Evolutionary conservation across 2,329 filamentous ascomycete genomes (phyloP).

Genomic region (Cytospora mali): DNA sequence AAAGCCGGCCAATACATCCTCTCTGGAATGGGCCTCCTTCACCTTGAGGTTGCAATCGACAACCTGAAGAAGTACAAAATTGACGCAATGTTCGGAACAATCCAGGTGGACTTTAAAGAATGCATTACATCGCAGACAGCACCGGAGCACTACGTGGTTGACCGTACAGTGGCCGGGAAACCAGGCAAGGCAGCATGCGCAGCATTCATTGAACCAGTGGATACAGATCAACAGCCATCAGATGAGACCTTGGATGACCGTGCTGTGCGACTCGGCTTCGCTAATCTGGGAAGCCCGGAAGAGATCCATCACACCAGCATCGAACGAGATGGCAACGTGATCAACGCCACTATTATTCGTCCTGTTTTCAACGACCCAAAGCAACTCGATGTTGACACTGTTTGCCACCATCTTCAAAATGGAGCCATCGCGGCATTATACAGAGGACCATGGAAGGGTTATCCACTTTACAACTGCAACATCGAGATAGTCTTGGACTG

Average conservation of each 20-base stretch:
- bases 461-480: constrained; percentile 76
- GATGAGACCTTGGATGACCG: constrained; percentile 17
- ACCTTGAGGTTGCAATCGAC: constrained; percentile 90
- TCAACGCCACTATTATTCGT: constrained; percentile 57
- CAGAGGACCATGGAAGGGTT: constrained; percentile 78
- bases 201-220: constrained; percentile 65
- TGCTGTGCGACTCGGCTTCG: constrained; percentile 23
- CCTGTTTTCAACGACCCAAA: constrained; percentile 49
- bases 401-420: constrained; percentile 68
- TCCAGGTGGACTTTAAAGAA: constrained; percentile 96
- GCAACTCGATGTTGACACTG: constrained; percentile 53
- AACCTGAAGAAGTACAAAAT: constrained; percentile 85
- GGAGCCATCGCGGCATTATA: constrained; percentile 83
- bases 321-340: constrained; percentile 72
- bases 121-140: constrained; percentile 63
- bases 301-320: constrained; percentile 46
- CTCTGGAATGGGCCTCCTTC: constrained; percentile 94
- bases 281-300: constrained; percentile 33
- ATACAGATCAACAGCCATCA: constrained; percentile 34
- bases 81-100: constrained; percentile 83
- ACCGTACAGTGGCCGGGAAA: constrained; percentile 80
- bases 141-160: constrained; percentile 66
- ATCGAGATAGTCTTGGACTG: constrained; percentile 73
- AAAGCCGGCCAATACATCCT: constrained; percentile 93
- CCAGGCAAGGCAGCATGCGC: constrained; percentile 76